A percentile compares a stretch with the other conserved stretches of the same genome.
These are phyloP conservation scores for Pichia rugopelliculosa DNA, from an alignment of 805 yeast species.

Conservation along the genomic window DNA sequence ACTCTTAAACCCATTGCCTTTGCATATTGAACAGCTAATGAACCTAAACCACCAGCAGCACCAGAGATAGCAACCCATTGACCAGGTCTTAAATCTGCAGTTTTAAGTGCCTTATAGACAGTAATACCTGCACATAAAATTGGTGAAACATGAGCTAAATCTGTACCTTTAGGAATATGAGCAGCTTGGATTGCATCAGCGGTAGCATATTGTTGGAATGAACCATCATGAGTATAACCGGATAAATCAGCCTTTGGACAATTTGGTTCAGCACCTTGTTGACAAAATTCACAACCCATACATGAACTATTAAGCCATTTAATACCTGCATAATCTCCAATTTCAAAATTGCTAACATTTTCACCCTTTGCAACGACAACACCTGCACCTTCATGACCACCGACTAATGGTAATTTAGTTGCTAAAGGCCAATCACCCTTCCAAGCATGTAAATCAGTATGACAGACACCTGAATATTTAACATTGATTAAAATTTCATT, in stretches of 20 bases:
- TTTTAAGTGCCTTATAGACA: conserved; percentile 83
- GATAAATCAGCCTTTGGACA: conserved; percentile 67
- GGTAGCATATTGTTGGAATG: conserved; percentile 85
- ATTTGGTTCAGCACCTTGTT: conserved; percentile 57
- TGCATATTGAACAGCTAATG: conserved; percentile 72
- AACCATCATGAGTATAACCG: conserved; percentile 86
- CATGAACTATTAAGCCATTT: conserved; percentile 82
- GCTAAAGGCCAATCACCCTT: conserved; percentile 87
- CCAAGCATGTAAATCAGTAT: conserved; percentile 92
- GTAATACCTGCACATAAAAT: conserved; percentile 89
- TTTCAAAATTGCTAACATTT: conserved; percentile 59
- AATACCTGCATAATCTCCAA: conserved; percentile 78
- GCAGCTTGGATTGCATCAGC: conserved; percentile 89
- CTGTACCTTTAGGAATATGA: conserved; percentile 62
- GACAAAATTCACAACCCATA: conserved; percentile 69
- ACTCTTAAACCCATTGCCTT: conserved; percentile 70
- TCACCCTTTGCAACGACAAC: conserved; percentile 71
- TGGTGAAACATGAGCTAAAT: conserved; percentile 72
- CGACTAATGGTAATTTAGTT: conserved; percentile 69
- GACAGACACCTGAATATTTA: conserved; percentile 88
- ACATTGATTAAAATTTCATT: conserved; percentile 75
- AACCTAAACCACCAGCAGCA: conserved; percentile 80
- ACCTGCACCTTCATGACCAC: conserved; percentile 91
- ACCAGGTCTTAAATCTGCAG: conserved; percentile 68
- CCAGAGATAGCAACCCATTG: conserved; percentile 76